Evolutionary conservation across 768 basidiomycete genomes (phyloP).

Genomic region (Obba rivulosa): DNA sequence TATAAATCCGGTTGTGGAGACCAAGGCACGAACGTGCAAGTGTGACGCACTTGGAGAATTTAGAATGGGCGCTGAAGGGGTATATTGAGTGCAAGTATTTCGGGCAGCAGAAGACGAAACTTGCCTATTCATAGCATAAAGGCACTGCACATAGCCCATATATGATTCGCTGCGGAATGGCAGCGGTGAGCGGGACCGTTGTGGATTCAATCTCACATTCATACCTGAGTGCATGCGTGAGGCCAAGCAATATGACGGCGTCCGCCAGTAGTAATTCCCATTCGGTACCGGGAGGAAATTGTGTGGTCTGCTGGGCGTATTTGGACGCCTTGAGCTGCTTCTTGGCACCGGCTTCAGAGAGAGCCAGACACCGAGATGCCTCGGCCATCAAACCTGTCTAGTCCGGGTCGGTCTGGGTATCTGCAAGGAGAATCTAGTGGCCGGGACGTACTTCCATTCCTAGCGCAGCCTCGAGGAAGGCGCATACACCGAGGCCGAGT

Average conservation of each 20-base stretch:
- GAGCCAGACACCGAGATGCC: constrained; percentile 48
- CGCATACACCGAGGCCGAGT: constrained; percentile 65
- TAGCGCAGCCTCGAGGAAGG: constrained; percentile 72
- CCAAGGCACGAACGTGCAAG: neutral
- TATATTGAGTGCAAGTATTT: constrained; percentile 1
- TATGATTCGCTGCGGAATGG: constrained; percentile 66
- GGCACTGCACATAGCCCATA: constrained; percentile 73
- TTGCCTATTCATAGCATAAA: constrained; percentile 62
- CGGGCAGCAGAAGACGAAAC: neutral
- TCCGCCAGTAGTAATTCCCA: constrained; percentile 78
- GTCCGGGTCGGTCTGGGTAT: neutral
- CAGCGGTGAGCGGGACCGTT: neutral
- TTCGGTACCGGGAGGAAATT: constrained; percentile 61
- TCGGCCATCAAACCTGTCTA: constrained; percentile 60
- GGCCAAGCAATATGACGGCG: constrained; percentile 60
- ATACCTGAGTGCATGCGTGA: constrained; percentile 67
- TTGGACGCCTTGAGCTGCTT: constrained; percentile 39
- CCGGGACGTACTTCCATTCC: constrained; percentile 63
- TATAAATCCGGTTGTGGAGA: neutral
- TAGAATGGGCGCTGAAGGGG: constrained; percentile 55
- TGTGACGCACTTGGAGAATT: constrained; percentile 61
- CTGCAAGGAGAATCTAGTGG: neutral
- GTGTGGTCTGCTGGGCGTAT: constrained; percentile 26
- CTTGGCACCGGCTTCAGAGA: constrained; percentile 57
- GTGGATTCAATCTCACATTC: no score